Base-by-base conservation (phyloP, 441 rosid genomes). In the Omphalea diandra region DNA sequence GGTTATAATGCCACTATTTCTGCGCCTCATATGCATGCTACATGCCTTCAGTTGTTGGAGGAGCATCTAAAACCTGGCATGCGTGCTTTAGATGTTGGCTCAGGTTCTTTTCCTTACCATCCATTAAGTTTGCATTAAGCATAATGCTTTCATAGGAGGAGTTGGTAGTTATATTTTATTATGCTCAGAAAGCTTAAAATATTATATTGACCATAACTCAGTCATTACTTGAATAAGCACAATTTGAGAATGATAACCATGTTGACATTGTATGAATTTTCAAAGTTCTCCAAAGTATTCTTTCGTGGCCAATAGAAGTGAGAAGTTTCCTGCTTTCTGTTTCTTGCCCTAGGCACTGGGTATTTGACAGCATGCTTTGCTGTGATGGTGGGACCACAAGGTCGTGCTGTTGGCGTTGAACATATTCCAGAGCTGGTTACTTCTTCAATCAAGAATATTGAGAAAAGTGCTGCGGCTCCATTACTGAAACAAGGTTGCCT, bases 1-100 rank as follows among this genome's bases (percentile, higher is more conserved):
- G 97, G 99, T 33, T 87, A 87, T 69, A 94, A 92, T 81, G 99
- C 86, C 22, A 92, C 98, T 46, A 94, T 94, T 57, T 92, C 96
- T 67, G 99, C 98, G 7, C 99, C 99, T 73, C 97, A 94, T 81
- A 92, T 94, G 99, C 99, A 94, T 63, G 98, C 94, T 20, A 88
- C 81, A 56, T 92, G 99, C 83, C 97, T 94, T 70, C 85, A 89
- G 60, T 79, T 94, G 76, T 83, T 94, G 73, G 90, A 89, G 80
- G 79, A 85, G 35, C 67, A 90, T 82, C 75, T 92, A 81, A 87
- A 84, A 77, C 97, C 97, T 7, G 99, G 98, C 71, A 89, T 90
- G 98, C 97, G 49, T 49, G 96, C 84, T 58, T 85, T 92, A 77
- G 99, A 94, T 81, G 90, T 94, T 66, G 99, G 98, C 73, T 94